phyloP scores from a whole-genome alignment of 2,329 filamentous ascomycete species.

The Monilinia fructigena region DNA sequence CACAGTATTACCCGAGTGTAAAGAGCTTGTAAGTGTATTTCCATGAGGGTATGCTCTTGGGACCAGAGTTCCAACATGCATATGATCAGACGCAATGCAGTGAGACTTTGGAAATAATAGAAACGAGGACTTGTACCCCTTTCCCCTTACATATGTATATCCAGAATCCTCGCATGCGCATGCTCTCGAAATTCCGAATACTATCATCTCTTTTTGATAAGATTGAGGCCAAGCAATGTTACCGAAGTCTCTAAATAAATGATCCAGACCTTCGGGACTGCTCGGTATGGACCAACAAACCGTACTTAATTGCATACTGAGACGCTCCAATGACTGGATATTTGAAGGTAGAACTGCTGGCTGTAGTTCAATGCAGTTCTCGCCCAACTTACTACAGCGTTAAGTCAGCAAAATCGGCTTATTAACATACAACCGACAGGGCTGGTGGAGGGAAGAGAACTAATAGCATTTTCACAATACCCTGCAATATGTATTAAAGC shows the following conservation, averaged over 20 bases:
- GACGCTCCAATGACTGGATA: not conserved
- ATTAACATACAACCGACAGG: not conserved
- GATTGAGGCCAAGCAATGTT: not conserved
- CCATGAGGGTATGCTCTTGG: not conserved
- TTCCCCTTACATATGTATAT: not conserved
- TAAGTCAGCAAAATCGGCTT: not conserved
- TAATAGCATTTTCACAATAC: not conserved
- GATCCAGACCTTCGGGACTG: not conserved
- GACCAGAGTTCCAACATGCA: not conserved
- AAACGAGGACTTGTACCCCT: no score
- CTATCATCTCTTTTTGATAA: not conserved
- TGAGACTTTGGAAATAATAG: not conserved
- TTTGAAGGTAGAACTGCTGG: not conserved
- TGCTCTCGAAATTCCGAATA: not conserved
- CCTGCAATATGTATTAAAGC: not conserved
- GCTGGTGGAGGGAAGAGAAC: not conserved
- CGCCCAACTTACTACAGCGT: not conserved
- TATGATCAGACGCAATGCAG: not conserved
- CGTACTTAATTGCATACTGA: not conserved
- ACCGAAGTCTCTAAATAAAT: not conserved
- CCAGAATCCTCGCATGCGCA: no score
- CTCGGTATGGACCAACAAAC: not conserved
- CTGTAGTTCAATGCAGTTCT: not conserved
- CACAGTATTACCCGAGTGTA: not conserved
- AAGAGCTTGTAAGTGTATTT: no score